Conservation (phyloP, 176 grass and related monocot genomes). For the Neostapfia colusana region DNA sequence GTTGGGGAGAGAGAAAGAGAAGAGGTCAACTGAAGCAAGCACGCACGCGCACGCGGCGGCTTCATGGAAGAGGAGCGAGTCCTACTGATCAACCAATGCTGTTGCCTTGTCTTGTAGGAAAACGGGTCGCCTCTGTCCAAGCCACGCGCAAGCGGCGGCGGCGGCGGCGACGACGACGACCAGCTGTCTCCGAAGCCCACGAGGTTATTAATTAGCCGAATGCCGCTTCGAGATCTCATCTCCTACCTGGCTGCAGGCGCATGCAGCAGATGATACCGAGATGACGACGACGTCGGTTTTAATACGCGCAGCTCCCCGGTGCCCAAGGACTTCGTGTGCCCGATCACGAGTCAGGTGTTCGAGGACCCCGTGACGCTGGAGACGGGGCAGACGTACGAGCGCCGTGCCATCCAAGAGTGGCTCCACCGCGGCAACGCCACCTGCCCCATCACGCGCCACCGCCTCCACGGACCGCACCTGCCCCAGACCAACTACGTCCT, state of each 20-base stretch:
- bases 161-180: too few relatives aligned
- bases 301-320: conserved; percentile 9
- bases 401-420: conserved; percentile 75
- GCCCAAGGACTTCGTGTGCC: conserved; percentile 77
- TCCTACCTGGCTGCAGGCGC: background rate
- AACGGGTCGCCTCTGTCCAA: conserved; percentile 30
- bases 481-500: conserved; percentile 78
- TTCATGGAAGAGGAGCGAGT: background rate
- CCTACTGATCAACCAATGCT: conserved; percentile 35
- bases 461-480: conserved; percentile 44
- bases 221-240: background rate
- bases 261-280: background rate
- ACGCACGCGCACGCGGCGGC: too few relatives aligned
- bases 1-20: too few relatives aligned
- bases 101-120: conserved; percentile 56
- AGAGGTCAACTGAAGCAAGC: too few relatives aligned
- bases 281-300: background rate
- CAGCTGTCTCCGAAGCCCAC: conserved; percentile 36
- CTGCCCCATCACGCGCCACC: conserved; percentile 74
- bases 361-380: conserved; percentile 75
- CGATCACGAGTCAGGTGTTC: conserved; percentile 69
- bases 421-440: conserved; percentile 57
- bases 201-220: conserved; percentile 31
- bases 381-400: conserved; percentile 75
- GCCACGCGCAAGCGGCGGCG: background rate